phyloP scores from a whole-genome alignment of 306 rosid genomes.

The Gleditsia sinensis region DNA sequence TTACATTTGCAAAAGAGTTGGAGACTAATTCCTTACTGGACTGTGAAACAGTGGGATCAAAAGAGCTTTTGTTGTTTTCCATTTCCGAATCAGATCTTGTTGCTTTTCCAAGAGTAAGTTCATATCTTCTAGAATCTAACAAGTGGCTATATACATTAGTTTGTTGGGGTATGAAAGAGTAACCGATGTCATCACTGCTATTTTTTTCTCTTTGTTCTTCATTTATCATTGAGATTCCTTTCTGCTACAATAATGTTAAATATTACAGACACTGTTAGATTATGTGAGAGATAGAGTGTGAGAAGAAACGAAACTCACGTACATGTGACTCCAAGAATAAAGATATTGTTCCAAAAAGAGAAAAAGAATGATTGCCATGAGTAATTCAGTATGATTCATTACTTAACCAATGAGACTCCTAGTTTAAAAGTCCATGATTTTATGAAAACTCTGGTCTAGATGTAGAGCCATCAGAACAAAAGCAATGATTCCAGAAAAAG shows the following conservation, averaged over 20 bases:
- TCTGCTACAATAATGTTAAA: constrained; percentile 34
- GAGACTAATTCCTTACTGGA: constrained; percentile 34
- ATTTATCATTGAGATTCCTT: constrained; percentile 35
- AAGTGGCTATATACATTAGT: constrained; percentile 18
- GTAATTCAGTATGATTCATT: neutral
- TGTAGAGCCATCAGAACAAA: neutral
- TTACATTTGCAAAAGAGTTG: constrained; percentile 32
- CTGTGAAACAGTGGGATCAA: constrained; percentile 22
- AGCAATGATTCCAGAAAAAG: neutral
- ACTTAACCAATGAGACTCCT: constrained; percentile 17
- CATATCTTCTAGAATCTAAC: constrained; percentile 38
- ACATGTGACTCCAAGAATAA: neutral
- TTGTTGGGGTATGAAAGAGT: constrained; percentile 28
- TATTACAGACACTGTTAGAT: neutral
- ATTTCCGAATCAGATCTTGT: constrained; percentile 37
- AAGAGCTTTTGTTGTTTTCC: constrained; percentile 8
- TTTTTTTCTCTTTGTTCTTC: constrained; percentile 42
- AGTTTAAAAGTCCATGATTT: constrained; percentile 1
- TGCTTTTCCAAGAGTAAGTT: constrained; percentile 38
- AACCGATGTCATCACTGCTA: constrained; percentile 32
- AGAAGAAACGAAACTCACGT: neutral
- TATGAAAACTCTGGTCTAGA: neutral
- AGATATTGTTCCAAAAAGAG: neutral
- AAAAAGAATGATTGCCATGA: neutral
- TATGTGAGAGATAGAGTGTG: neutral